Evolutionary conservation across 257 asterid species (phyloP).

Genomic region (Solanum sparsipilum): DNA sequence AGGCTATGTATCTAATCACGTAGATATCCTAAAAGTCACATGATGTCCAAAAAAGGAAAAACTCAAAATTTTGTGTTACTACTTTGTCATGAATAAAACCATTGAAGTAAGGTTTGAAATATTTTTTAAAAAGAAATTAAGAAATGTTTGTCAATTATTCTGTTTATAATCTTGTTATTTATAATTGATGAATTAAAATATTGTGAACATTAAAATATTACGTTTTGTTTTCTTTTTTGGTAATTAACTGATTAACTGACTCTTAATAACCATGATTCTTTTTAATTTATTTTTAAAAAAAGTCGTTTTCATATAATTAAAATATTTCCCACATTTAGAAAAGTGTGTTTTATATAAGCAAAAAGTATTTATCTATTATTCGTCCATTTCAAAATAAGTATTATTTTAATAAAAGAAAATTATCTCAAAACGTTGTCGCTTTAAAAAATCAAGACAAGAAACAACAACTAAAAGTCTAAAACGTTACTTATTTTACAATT

Average conservation of each 20-base stretch:
- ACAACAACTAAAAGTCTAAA: neutral
- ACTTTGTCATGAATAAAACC: neutral
- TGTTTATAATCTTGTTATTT: neutral
- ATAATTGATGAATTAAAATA: neutral
- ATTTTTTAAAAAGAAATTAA: no score
- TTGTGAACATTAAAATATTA: neutral
- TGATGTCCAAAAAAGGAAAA: neutral
- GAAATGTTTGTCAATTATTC: neutral
- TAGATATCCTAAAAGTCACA: neutral
- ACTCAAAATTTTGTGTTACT: neutral
- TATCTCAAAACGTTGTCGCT: neutral
- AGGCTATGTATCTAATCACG: neutral
- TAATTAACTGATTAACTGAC: neutral
- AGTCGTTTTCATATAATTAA: neutral
- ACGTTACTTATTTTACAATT: no score
- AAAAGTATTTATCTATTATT: neutral
- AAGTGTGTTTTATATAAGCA: neutral
- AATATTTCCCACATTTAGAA: neutral
- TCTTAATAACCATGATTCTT: neutral
- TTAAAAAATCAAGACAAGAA: neutral
- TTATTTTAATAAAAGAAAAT: no score
- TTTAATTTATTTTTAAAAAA: neutral
- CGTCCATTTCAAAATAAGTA: neutral
- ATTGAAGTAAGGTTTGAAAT: neutral
- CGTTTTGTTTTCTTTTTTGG: neutral